Evolutionary conservation across 352 stramenopile species (phyloP), one percentile per base, ranked within the genome.

Genomic region (Phytophthora crassamura): DNA sequence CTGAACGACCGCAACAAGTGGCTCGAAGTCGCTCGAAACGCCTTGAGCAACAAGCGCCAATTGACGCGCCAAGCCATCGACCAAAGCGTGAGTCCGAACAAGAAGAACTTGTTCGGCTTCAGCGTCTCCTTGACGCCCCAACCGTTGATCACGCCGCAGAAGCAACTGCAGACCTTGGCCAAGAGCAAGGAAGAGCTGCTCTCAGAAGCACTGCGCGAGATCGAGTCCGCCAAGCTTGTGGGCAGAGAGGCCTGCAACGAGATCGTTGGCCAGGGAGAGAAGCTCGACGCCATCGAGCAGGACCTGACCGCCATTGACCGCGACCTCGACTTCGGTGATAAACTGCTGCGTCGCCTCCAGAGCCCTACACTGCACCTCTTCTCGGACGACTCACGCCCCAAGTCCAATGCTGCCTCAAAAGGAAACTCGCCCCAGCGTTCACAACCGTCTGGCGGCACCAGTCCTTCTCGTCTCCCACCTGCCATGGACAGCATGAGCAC

Each of bases 11-110:
- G 89, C 9, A 86, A 81, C 66, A 89, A 93, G 59, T 95, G 87
- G 87, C 71, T 95, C 34, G 79, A 93, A 47, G 83, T 95, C 12
- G 84, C 82, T 6, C 77, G 90, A 46, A 91, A 95, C 57, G 83
- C 83, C 20, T 60, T 93, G 4, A 76, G 83, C 20, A 68, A 75
- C 9, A 73, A 78, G 52, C 84, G 85, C 22, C 79, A 86, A 49
- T 56, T 85, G 58, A 81, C 67, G 2, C 62, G 61, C 5, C 67
- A 75, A 18, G 67, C 65, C 22, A 74, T 70, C 36, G 67, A 75
- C 43, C 57, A 72, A 30, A 72, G 65, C 11, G 71, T 89, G 36
- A 75, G 45, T 38, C 40, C 66, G 3, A 64, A 65, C 51, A 78
- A 75, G 34, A 86, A 86, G 47, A 80, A 72, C 20, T 40, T 91